phyloP scores from a whole-genome alignment of 1,139 yeast genomes.

The Debaryomyces sp. region DNA sequence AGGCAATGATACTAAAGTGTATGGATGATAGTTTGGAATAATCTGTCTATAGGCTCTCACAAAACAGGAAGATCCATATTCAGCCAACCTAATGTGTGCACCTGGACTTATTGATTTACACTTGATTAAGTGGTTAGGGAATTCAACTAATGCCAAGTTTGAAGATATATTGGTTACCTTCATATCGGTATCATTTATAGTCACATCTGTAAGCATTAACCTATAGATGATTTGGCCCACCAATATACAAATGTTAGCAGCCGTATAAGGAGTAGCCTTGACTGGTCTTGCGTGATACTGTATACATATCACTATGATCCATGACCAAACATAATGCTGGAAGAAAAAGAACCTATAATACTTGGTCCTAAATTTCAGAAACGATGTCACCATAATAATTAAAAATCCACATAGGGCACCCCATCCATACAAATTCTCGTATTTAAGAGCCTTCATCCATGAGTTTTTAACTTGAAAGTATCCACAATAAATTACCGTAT shows the following conservation, averaged over 20 bases:
- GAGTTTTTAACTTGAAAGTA: conserved; percentile 53
- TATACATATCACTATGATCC: conserved; percentile 62
- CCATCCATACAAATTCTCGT: conserved; percentile 66
- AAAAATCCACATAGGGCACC: conserved; percentile 62
- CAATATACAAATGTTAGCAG: conserved; percentile 50
- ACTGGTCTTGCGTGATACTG: conserved; percentile 80
- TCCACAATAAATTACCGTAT: conserved; percentile 63
- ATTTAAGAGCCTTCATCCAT: conserved; percentile 49
- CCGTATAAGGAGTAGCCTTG: conserved; percentile 51
- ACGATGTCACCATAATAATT: conserved; percentile 59
- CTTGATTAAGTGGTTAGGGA: conserved; percentile 45
- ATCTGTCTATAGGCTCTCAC: conserved; percentile 54
- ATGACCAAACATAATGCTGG: conserved; percentile 67
- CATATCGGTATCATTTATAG: conserved; percentile 31
- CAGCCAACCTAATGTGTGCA: conserved; percentile 54
- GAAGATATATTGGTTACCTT: conserved; percentile 49
- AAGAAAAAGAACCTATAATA: conserved; percentile 58
- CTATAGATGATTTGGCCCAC: conserved; percentile 38
- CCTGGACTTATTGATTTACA: conserved; percentile 48
- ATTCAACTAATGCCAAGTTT: conserved; percentile 46
- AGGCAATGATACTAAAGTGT: conserved; percentile 76
- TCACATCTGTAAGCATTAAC: conserved; percentile 33
- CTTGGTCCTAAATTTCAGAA: conserved; percentile 58
- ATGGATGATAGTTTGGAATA: conserved; percentile 74
- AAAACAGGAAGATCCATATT: conserved; percentile 33